These are phyloP conservation scores for Closterium sp. DNA, from an alignment of 139 green algal genomes.

Conservation along the genomic window DNA sequence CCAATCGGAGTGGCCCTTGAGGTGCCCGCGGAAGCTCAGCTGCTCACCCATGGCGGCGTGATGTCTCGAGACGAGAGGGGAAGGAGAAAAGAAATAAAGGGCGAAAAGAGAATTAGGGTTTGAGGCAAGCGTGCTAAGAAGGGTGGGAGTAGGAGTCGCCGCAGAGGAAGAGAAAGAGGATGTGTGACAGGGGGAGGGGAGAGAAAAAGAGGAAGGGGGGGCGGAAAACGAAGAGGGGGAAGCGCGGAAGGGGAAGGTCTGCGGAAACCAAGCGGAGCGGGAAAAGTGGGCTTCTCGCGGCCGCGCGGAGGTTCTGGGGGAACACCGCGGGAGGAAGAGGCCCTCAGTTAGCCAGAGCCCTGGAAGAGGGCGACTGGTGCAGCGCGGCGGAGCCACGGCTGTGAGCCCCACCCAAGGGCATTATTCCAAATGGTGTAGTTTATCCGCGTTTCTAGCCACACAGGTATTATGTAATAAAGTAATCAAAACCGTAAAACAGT, in stretches of 20 bases:
- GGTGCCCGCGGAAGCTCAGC: constrained; percentile 71
- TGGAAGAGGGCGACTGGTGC: no score
- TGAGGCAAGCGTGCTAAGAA: not conserved
- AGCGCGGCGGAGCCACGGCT: no score
- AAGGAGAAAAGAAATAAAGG: constrained; percentile 5
- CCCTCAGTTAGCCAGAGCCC: no score
- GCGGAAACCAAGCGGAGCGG: no score
- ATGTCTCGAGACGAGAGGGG: not conserved
- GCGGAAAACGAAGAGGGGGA: not conserved
- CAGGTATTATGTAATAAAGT: no score
- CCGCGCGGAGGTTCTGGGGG: no score
- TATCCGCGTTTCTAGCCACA: no score
- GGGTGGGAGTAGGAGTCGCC: not conserved
- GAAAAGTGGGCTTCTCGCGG: no score
- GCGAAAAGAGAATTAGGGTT: not conserved
- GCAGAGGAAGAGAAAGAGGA: not conserved
- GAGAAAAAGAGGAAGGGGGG: not conserved
- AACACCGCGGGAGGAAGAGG: no score
- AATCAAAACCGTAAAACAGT: no score
- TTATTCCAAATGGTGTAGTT: no score
- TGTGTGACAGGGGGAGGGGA: not conserved
- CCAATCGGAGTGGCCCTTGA: constrained; percentile 69
- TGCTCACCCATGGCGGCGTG: constrained; percentile 66
- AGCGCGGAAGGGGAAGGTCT: not conserved
- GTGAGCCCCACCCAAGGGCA: no score